phyloP scores from a whole-genome alignment of 75 land plant genomes.

The Adiantum capillusveneris region DNA sequence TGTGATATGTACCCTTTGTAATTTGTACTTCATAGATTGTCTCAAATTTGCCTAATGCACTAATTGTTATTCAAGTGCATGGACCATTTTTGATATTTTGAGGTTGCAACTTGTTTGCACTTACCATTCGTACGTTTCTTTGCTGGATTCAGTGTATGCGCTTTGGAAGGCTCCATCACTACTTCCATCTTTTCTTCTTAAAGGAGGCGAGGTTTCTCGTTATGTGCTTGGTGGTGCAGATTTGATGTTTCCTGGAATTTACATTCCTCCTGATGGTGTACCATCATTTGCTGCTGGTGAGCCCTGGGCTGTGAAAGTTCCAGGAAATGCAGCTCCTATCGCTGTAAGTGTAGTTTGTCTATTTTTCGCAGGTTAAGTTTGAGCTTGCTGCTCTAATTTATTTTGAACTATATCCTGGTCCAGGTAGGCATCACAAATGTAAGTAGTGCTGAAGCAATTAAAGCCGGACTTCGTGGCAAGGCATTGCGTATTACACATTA shows the following conservation, averaged over 20 bases:
- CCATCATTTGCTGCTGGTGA: constrained; percentile 68
- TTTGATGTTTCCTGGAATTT: constrained; percentile 90
- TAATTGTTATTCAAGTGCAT: no score
- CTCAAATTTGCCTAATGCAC: no score
- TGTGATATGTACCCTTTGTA: no score
- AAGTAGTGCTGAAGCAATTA: constrained; percentile 66
- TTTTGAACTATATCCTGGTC: not conserved
- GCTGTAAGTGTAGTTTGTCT: constrained; percentile 48
- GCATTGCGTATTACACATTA: constrained; percentile 69
- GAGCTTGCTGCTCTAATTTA: not conserved
- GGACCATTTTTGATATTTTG: no score
- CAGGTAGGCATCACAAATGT: constrained; percentile 76
- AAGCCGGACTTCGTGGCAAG: constrained; percentile 85
- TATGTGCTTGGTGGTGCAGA: constrained; percentile 86
- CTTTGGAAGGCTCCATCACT: constrained; percentile 80
- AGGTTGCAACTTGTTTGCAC: no score
- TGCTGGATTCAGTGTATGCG: constrained; percentile 52
- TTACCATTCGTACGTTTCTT: no score
- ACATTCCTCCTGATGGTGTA: constrained; percentile 55
- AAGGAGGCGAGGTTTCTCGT: constrained; percentile 79
- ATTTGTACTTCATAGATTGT: no score
- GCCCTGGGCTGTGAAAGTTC: constrained; percentile 77
- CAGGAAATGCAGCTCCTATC: constrained; percentile 82
- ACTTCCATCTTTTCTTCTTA: constrained; percentile 64
- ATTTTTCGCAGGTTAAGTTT: no score